Base-by-base conservation (phyloP, 2,329 filamentous ascomycete genomes). In the Ophiostoma novo-ulmi region DNA sequence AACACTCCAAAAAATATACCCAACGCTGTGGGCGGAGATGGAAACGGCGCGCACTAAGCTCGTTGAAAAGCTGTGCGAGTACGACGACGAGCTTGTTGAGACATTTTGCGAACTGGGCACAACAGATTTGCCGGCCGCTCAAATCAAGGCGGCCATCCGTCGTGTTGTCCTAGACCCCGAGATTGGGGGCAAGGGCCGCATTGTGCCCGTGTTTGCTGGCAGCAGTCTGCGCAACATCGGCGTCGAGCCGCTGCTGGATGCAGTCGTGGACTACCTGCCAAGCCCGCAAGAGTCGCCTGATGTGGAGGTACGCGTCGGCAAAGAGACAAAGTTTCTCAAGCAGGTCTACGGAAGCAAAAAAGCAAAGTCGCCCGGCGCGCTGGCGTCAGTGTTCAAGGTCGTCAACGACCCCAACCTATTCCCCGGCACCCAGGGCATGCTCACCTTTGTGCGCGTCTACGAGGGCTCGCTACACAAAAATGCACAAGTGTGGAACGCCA, bases 221-320 rank as follows among this genome's bases (percentile, higher is more conserved):
- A 94, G 94, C 5, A 97, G 94, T 78, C 93, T 98, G 79, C 88
- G 91, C 61, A 97, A 98, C 74, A 92, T 98, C 73, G 95, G 95
- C 8, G 93, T 98, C 4, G 93, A 97, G 78, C 93, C 94, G 38
- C 83, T 99, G 31, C 85, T 98, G 69, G 93, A 98, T 78, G 92
- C 92, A 52, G 88, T 98, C 14, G 88, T 93, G 10, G 92, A 97
- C 76, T 89, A 97, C 65, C 84, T 98, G 2, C 95, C 95, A 0
- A 92, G 88, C 74, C 95, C 95, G 0, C 81, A 85, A 1, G 64
- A 74, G 70, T 69, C 72, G 36, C 67, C 72, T 1, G 73, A 74
- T 35, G 72, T 75, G 0, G 71, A 72, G 20, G 74, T 74, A 48
- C 72, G 69, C 11, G 31, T 75, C 3, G 89, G 88, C 0, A 79